phyloP scores from a whole-genome alignment of 1,284 basidiomycete genomes.

The Rugosomyces carneus region DNA sequence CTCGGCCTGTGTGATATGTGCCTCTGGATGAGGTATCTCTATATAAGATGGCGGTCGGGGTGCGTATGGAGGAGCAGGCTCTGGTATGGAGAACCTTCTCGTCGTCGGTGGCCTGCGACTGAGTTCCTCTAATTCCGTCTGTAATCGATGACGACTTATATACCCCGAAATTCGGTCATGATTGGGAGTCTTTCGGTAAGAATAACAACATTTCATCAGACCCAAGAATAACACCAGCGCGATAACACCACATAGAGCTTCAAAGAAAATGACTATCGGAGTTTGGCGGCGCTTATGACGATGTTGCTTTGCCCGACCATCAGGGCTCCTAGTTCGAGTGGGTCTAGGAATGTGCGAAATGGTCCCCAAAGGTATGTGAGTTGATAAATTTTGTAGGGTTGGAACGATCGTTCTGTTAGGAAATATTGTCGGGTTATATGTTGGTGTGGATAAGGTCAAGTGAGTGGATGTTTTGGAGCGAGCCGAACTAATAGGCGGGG shows the following conservation, averaged over 20 bases:
- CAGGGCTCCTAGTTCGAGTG: constrained; percentile 3
- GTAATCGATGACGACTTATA: constrained; percentile 40
- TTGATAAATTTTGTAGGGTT: constrained; percentile 2
- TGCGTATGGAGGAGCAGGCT: constrained; percentile 40
- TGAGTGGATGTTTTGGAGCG: constrained; percentile 5
- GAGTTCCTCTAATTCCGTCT: constrained; percentile 45
- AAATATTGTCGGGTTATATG: constrained; percentile 4
- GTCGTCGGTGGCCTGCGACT: constrained; percentile 24
- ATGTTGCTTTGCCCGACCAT: not conserved
- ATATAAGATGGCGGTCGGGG: constrained; percentile 35
- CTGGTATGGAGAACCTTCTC: constrained; percentile 23
- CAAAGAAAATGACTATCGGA: constrained; percentile 37
- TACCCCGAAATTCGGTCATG: constrained; percentile 39
- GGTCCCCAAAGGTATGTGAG: constrained; percentile 9
- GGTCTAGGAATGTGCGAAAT: constrained; percentile 3
- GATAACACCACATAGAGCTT: constrained; percentile 38
- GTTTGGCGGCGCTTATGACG: constrained; percentile 15
- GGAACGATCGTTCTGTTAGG: constrained; percentile 1
- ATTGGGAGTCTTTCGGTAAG: constrained; percentile 38
- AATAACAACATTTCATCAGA: constrained; percentile 35
- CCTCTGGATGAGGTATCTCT: constrained; percentile 4
- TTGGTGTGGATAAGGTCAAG: constrained; percentile 7
- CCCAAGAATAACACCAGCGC: constrained; percentile 29
- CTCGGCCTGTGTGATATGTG: not conserved
- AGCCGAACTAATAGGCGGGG: constrained; percentile 13